Evolutionary conservation across 169 alveolate genomes (phyloP).

Genomic region (Eimeria maxima): DNA sequence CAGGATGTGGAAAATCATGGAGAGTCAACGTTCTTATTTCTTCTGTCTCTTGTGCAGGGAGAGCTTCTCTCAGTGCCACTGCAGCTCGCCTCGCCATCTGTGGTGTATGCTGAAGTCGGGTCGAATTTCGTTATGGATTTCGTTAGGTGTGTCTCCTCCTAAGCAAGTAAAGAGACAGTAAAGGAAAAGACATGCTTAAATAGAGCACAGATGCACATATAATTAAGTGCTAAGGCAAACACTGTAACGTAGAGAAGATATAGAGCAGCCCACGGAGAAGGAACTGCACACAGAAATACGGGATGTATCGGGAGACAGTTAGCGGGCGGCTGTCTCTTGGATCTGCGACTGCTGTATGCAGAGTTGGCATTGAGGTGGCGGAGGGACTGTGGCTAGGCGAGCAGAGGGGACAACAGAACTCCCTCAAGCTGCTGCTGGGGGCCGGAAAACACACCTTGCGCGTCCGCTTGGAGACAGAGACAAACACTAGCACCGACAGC

Average conservation of each 20-base stretch:
- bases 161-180: no score
- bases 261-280: no score
- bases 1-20: not conserved
- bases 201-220: no score
- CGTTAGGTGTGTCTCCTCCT: constrained; percentile 41
- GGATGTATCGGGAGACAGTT: not conserved
- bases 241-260: no score
- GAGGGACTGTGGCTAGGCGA: constrained; percentile 88
- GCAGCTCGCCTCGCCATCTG: constrained; percentile 63
- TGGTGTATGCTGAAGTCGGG: constrained; percentile 78
- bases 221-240: no score
- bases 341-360: constrained; percentile 24
- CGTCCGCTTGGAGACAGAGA: constrained; percentile 10
- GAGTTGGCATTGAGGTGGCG: constrained; percentile 86
- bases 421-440: constrained; percentile 82
- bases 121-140: constrained; percentile 76
- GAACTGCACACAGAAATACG: no score
- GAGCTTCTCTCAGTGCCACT: constrained; percentile 64
- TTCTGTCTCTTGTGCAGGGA: constrained; percentile 42
- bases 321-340: not conserved
- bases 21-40: not conserved
- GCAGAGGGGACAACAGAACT: constrained; percentile 84
- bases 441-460: constrained; percentile 82
- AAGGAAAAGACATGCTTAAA: not conserved
- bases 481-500: constrained; percentile 3